A percentile compares a stretch with the other conserved stretches of the same genome.
These are phyloP conservation scores for Solanum habrochaites DNA, from an alignment of 257 asterid genomes.

Conservation along the genomic window DNA sequence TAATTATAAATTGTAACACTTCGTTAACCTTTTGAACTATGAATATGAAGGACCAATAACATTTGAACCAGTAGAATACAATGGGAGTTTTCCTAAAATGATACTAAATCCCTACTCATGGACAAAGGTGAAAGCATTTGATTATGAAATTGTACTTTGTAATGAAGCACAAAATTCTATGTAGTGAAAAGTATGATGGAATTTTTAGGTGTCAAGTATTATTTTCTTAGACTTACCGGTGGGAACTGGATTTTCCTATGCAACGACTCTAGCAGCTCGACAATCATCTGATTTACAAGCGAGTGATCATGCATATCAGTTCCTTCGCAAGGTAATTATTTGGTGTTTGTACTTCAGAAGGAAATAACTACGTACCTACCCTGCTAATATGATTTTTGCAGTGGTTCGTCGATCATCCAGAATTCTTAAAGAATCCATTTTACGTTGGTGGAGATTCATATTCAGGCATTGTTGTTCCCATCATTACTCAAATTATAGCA, in stretches of 20 bases:
- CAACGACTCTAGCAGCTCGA: not conserved
- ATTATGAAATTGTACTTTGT: not conserved
- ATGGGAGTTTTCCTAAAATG: slow-evolving; percentile 3
- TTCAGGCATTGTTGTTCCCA: slow-evolving; percentile 6
- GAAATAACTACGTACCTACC: too few species aligned
- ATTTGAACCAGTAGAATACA: not conserved
- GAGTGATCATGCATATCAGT: not conserved
- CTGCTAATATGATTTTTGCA: not conserved
- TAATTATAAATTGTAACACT: too few species aligned
- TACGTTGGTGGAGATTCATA: slow-evolving; percentile 10
- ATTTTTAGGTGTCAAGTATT: not conserved
- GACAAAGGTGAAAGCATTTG: not conserved
- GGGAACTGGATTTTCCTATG: slow-evolving; percentile 5
- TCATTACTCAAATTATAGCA: not conserved
- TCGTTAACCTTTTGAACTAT: too few species aligned
- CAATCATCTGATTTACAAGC: not conserved
- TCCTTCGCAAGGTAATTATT: not conserved
- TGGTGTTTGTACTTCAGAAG: too few species aligned
- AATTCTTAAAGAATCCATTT: not conserved
- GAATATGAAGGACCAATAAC: not conserved
- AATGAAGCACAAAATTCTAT: not conserved
- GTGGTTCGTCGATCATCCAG: slow-evolving; percentile 13
- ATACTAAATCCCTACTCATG: not conserved
- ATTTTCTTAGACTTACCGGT: not conserved
- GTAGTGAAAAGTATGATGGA: not conserved